Conservation (phyloP, 495 filamentous ascomycete genomes). For the Aspergillus ellipticus region DNA sequence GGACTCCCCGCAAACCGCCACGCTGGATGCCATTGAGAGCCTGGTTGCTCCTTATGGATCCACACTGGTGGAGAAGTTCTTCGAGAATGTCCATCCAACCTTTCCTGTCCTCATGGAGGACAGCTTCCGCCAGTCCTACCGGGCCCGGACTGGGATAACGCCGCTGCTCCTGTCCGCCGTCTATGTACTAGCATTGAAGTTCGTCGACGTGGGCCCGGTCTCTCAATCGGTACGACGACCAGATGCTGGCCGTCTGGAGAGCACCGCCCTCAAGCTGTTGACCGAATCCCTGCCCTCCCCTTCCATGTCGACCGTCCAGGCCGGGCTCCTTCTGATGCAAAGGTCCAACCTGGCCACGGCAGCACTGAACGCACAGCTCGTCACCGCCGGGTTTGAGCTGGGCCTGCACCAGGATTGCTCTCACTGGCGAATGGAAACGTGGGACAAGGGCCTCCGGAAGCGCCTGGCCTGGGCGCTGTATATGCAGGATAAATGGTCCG, state of each 20-base stretch:
- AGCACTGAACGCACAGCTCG: constrained; percentile 75
- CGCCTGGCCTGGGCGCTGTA: constrained; percentile 58
- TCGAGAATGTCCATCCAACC: constrained; percentile 79
- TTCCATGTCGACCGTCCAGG: constrained; percentile 91
- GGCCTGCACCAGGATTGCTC: constrained; percentile 57
- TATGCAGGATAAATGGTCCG: constrained; percentile 60
- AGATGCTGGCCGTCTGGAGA: constrained; percentile 72
- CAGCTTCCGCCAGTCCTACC: constrained; percentile 82
- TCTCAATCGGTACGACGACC: constrained; percentile 63
- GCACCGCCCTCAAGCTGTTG: constrained; percentile 67
- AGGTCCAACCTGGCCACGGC: constrained; percentile 82
- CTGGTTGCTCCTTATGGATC: constrained; percentile 79
- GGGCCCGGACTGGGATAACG: constrained; percentile 71
- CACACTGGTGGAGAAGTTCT: constrained; percentile 81
- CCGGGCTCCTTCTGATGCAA: constrained; percentile 83
- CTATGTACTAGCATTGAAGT: constrained; percentile 87
- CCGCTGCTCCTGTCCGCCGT: constrained; percentile 83
- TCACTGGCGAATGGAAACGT: constrained; percentile 49
- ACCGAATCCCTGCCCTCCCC: constrained; percentile 75
- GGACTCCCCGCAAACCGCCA: constrained; percentile 47
- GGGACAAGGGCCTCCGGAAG: constrained; percentile 55
- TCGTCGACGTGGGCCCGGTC: constrained; percentile 72
- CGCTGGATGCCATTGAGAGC: constrained; percentile 76
- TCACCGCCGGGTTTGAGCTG: constrained; percentile 53
- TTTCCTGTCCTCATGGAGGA: constrained; percentile 89